Base-by-base conservation (phyloP, 257 asterid genomes). In the Verbena officinalis region DNA sequence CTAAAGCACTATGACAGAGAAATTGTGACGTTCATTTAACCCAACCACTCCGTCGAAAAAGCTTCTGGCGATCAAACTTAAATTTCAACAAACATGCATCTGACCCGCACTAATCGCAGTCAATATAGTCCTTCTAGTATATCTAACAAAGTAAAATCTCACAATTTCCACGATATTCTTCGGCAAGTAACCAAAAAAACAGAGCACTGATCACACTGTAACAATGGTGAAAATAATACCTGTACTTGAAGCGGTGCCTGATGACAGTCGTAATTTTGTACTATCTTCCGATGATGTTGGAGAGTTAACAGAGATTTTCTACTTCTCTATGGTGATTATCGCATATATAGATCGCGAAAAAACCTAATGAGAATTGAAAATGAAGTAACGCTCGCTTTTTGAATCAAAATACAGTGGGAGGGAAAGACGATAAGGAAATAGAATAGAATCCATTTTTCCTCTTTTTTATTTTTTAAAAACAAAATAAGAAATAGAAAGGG, bases 361-460 rank as follows among this genome's bases (percentile, higher is more conserved):
- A 61, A 62, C 70, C 54, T 65, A 48, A 55, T 46, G 21, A 9
- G 40, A 36, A 59, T 51, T 68, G 70, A 48, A 61, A 46, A 40
- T 46, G 43, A 27, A 49, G 81, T 79, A 75, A 79, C 84, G 81
- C 65, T 55, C 40, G 11, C 40, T 51, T 30, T 55, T 60, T 55
- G 73, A 74, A 73, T 48, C 59, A 38, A 45, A 58, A 39, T 7
- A 34, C 64, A 65, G 60, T 39, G 68, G 42, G 80, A 72, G 83
- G 76, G 78, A 76, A 27, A 71, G 55, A 52, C 34, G 20, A 56
- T 27, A 72, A 69, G 69, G 39, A 55, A n/a, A n/a, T n/a, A n/a
- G n/a, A n/a, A n/a, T n/a, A n/a, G n/a, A n/a, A n/a, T n/a, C n/a
- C n/a, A n/a, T 52, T 14, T 7, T 30, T 44, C 14, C 14, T n/a